Evolutionary conservation across 768 basidiomycete species (phyloP).

Genomic region (Mycena vulgaris): DNA sequence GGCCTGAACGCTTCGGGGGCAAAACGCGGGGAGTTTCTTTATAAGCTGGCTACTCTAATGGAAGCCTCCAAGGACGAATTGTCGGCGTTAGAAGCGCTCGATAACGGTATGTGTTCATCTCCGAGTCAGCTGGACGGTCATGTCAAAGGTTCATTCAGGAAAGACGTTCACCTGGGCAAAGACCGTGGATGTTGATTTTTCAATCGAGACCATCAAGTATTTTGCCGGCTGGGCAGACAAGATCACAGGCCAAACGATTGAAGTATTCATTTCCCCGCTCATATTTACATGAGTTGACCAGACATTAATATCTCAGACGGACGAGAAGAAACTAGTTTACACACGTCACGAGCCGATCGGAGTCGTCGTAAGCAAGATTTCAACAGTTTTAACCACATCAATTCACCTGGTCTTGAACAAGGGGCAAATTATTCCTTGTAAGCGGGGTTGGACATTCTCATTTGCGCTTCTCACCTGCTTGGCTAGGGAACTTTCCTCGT

Average conservation of each 20-base stretch:
- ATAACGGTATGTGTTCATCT: constrained; percentile 53
- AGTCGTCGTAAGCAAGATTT: constrained; percentile 50
- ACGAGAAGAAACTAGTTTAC: constrained; percentile 67
- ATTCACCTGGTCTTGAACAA: not conserved
- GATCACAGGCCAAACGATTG: constrained; percentile 64
- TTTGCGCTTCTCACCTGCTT: not conserved
- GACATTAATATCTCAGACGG: constrained; percentile 45
- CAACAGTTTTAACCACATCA: not conserved
- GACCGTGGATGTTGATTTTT: constrained; percentile 42
- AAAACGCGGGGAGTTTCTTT: constrained; percentile 57
- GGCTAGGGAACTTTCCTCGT: constrained; percentile 76
- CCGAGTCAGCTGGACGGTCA: not conserved
- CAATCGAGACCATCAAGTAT: constrained; percentile 61
- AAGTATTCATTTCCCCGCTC: constrained; percentile 42
- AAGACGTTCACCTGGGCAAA: constrained; percentile 49
- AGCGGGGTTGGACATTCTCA: not conserved
- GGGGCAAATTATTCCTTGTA: constrained; percentile 51
- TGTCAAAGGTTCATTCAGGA: constrained; percentile 33
- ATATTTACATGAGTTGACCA: not conserved
- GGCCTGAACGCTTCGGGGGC: constrained; percentile 63
- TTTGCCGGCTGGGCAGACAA: constrained; percentile 79
- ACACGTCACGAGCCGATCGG: constrained; percentile 76
- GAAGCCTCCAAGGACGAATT: constrained; percentile 63
- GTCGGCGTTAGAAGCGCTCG: constrained; percentile 66
- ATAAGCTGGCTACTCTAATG: constrained; percentile 67